phyloP scores from a whole-genome alignment of 2,329 filamentous ascomycete species.

The Calycina herbarum region DNA sequence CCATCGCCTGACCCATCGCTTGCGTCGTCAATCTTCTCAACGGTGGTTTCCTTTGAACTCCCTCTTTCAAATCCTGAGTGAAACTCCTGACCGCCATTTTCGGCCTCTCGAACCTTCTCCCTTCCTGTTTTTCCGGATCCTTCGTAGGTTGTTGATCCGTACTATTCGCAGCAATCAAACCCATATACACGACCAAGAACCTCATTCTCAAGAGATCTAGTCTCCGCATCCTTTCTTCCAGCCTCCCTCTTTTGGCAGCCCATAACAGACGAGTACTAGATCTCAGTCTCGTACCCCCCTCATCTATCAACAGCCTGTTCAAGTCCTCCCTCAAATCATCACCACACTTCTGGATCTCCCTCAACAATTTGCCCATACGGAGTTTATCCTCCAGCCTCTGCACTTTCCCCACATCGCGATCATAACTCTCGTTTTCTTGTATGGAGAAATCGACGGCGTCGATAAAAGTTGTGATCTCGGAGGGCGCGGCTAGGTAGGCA shows the following conservation, averaged over 20 bases:
- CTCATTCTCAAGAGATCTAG: conserved; percentile 64
- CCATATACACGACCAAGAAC: conserved; percentile 65
- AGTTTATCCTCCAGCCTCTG: conserved; percentile 62
- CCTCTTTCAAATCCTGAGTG: conserved; percentile 32
- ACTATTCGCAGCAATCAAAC: conserved; percentile 50
- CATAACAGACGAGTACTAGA: conserved; percentile 55
- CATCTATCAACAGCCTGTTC: conserved; percentile 50
- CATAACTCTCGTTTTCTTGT: conserved; percentile 64
- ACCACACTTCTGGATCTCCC: conserved; percentile 61
- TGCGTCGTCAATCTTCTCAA: conserved; percentile 55
- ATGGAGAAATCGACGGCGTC: conserved; percentile 60
- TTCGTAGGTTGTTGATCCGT: conserved; percentile 21
- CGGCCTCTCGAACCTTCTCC: conserved; percentile 16
- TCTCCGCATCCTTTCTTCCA: conserved; percentile 59
- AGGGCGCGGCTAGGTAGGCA: conserved; percentile 59
- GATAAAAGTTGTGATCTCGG: conserved; percentile 57
- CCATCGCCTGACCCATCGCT: conserved; percentile 49
- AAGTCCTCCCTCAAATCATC: conserved; percentile 63
- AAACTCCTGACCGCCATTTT: conserved; percentile 28
- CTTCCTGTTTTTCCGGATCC: conserved; percentile 30
- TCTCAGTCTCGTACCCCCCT: conserved; percentile 47
- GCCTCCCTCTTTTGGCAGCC: conserved; percentile 52
- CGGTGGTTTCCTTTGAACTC: conserved; percentile 40
- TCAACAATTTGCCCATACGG: conserved; percentile 56
- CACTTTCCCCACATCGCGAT: conserved; percentile 58